Evolutionary conservation across 306 rosid genomes (phyloP).

Genomic region (Cucumis melo): DNA sequence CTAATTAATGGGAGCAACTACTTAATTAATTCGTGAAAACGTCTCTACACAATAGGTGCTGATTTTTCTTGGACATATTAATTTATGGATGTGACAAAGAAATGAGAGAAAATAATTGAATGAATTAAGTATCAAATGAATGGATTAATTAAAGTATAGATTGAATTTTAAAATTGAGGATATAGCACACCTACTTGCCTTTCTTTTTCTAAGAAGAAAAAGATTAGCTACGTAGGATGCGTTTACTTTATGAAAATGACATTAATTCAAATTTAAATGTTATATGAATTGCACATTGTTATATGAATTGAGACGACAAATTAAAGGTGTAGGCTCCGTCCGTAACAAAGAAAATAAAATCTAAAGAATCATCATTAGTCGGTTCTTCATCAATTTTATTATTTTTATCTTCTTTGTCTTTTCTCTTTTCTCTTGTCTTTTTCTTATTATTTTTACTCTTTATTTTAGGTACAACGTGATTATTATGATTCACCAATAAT

Average conservation of each 20-base stretch:
- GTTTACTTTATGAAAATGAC: neutral
- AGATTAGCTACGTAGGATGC: neutral
- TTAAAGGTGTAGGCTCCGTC: neutral
- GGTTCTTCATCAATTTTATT: neutral
- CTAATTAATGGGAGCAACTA: no score
- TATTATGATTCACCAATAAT: no score
- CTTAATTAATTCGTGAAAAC: no score
- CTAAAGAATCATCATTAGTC: neutral
- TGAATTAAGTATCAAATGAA: no score
- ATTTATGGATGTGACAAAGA: no score
- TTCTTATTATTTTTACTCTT: neutral
- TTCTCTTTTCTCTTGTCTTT: neutral
- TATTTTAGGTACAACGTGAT: neutral
- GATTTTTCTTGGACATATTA: no score
- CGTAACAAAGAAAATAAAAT: neutral
- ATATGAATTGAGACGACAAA: neutral
- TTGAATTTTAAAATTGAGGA: neutral
- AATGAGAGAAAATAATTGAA: no score
- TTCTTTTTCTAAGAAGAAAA: no score
- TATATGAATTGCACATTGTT: neutral
- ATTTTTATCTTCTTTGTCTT: neutral
- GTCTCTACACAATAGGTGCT: no score
- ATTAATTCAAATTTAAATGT: neutral
- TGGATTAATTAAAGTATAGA: neutral
- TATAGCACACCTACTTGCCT: neutral